These are phyloP conservation scores for Solanum hybrid DNA, from an alignment of 305 asterid species.

Conservation along the genomic window DNA sequence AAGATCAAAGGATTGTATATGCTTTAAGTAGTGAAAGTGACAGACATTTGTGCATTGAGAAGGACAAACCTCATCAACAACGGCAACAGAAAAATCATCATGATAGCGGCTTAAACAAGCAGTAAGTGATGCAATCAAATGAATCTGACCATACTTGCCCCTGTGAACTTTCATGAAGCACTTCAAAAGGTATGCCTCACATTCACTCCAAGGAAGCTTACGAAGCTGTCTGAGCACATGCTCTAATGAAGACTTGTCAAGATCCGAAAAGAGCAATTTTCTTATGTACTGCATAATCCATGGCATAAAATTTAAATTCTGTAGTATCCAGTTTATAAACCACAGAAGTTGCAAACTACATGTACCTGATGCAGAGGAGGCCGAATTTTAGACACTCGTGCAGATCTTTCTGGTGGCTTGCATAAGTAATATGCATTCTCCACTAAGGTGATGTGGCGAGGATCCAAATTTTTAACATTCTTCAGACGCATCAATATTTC, in stretches of 20 bases:
- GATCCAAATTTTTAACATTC: conserved; percentile 97
- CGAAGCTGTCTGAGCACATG: conserved; percentile 89
- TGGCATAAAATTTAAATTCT: conserved; percentile 15
- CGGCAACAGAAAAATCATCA: conserved; percentile 87
- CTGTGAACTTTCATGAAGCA: conserved; percentile 96
- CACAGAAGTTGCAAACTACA: conserved; percentile 8
- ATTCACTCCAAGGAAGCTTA: conserved; percentile 95
- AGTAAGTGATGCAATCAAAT: conserved; percentile 94
- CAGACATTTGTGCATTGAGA: conserved; percentile 1
- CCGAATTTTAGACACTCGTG: conserved; percentile 91
- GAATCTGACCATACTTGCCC: conserved; percentile 98
- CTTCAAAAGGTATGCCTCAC: conserved; percentile 76
- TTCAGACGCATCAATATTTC: conserved; percentile 96
- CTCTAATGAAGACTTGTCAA: conserved; percentile 86
- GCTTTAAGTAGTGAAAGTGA: neutral
- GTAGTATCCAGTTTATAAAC: conserved; percentile 10
- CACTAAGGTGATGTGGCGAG: conserved; percentile 91
- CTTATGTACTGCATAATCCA: conserved; percentile 68
- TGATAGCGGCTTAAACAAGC: conserved; percentile 94
- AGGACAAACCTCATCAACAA: conserved; percentile 88
- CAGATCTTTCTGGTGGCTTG: conserved; percentile 99
- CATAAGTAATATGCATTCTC: conserved; percentile 98
- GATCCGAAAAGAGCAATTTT: conserved; percentile 94
- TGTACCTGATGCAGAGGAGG: conserved; percentile 94
- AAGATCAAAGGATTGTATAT: neutral